Evolutionary conservation across 2,329 filamentous ascomycete genomes (phyloP), one percentile per base, ranked within the genome.

Genomic region (Stemphylium lycopersici): DNA sequence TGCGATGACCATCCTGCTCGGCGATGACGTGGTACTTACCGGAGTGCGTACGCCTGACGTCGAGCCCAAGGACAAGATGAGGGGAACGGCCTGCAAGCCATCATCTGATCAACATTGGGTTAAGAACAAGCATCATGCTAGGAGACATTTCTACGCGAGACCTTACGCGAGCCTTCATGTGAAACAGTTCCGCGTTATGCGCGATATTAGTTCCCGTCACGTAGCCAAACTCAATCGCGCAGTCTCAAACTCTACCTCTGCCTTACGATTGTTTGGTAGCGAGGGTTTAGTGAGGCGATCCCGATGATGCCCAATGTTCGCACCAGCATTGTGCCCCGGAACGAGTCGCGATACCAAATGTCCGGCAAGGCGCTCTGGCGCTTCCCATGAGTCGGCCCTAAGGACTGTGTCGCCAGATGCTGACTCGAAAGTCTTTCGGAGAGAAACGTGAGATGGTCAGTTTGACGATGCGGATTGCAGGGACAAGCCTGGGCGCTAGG

Each of bases 51-150:
- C 34, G 36, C 52, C 37, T 50, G 40, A 22, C 29, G 24, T 37
- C 6, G 29, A 22, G 33, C 13, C 18, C 31, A 44, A 44, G 31
- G 34, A 44, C 31, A 18, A 51, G 46, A 55, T 45, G 46, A 55
- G 33, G 39, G 50, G 36, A 51, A 40, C 16, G 18, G 52, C 37
- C 38, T 48, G 47, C 20, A 22, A 39, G 24, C 34, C 50, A 47
- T 48, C 54, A 53, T 54, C 40, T 52, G 45, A 48, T 48, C 60
- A 52, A 42, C 34, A 38, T 52, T 43, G 48, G 20, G 15, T 39
- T 22, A 20, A n/a, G 33, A 44, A 36, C 56, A 49, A 42, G 63
- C 55, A 62, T 62, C 31, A 62, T 62, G 57, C 57, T 38, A 36
- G 59, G 22, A 52, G 36, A 6, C 4, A 32, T 31, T 36, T 41